Conservation (phyloP, 2,329 filamentous ascomycete genomes). For the Pseudogymnoascus sp. region DNA sequence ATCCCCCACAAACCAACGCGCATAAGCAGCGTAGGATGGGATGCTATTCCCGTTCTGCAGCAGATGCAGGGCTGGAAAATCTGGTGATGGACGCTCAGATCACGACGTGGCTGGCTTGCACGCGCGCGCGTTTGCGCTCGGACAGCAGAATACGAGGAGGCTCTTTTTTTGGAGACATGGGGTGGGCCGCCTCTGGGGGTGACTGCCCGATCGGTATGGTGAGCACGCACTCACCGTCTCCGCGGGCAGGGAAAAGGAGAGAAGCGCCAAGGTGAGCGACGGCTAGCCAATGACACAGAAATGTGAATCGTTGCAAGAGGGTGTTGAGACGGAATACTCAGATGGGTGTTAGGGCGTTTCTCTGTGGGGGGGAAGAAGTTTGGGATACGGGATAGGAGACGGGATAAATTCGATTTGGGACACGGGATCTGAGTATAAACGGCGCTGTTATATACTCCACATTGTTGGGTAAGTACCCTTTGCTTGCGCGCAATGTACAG, state of each 20-base stretch:
- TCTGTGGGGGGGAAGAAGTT: background rate
- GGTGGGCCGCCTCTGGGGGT: background rate
- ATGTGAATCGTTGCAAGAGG: background rate
- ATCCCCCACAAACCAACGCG: constrained; percentile 2
- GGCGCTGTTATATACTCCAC: background rate
- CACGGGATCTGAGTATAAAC: background rate
- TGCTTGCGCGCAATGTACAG: background rate
- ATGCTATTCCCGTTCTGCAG: background rate
- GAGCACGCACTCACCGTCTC: background rate
- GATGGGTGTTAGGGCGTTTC: background rate
- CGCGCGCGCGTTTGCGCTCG: background rate
- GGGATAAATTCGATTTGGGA: background rate
- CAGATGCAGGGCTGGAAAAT: background rate
- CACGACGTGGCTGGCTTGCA: background rate
- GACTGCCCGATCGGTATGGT: background rate
- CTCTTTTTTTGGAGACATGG: background rate
- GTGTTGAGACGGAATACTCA: background rate
- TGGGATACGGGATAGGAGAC: background rate
- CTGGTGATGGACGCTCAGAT: background rate
- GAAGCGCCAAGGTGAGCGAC: background rate
- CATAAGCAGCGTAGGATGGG: background rate
- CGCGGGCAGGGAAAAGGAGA: background rate
- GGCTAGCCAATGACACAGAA: background rate
- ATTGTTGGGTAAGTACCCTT: background rate
- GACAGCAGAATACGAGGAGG: background rate